phyloP scores from a whole-genome alignment of 129 eudicot species.

The Helichrysum umbraculigerum region DNA sequence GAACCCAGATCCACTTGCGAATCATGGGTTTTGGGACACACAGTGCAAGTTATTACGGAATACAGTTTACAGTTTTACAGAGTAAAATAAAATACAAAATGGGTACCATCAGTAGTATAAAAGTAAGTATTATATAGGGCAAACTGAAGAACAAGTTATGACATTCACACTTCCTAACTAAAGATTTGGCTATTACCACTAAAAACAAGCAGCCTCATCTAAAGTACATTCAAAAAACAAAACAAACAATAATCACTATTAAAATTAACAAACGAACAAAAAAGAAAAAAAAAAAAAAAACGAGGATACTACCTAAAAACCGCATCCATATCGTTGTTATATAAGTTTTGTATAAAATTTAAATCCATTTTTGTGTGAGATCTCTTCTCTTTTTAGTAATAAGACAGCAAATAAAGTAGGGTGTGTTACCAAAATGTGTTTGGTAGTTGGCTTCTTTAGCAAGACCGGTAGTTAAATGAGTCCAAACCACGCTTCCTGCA shows the following conservation, averaged over 20 bases:
- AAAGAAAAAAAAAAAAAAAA: slow-evolving; percentile 33
- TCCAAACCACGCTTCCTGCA: slow-evolving; percentile 63
- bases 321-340: slow-evolving; percentile 64
- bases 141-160: slow-evolving; percentile 27
- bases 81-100: not conserved
- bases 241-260: slow-evolving; percentile 22
- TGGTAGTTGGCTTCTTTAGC: slow-evolving; percentile 41
- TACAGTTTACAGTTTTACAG: not conserved
- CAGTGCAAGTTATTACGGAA: not conserved
- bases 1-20: not conserved
- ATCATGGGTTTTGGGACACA: not conserved
- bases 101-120: not conserved
- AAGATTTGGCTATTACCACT: slow-evolving; percentile 47
- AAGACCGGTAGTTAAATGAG: slow-evolving; percentile 42
- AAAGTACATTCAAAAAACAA: slow-evolving; percentile 34
- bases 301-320: slow-evolving; percentile 84
- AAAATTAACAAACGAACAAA: slow-evolving; percentile 34
- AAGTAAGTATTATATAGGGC: slow-evolving; percentile 17
- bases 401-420: slow-evolving; percentile 33
- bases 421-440: slow-evolving; percentile 41
- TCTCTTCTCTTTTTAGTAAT: slow-evolving; percentile 16
- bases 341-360: slow-evolving; percentile 34
- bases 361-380: slow-evolving; percentile 16
- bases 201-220: slow-evolving; percentile 36
- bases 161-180: slow-evolving; percentile 45